phyloP scores from a whole-genome alignment of 1,284 basidiomycete genomes.

The Malassezia furfur region DNA sequence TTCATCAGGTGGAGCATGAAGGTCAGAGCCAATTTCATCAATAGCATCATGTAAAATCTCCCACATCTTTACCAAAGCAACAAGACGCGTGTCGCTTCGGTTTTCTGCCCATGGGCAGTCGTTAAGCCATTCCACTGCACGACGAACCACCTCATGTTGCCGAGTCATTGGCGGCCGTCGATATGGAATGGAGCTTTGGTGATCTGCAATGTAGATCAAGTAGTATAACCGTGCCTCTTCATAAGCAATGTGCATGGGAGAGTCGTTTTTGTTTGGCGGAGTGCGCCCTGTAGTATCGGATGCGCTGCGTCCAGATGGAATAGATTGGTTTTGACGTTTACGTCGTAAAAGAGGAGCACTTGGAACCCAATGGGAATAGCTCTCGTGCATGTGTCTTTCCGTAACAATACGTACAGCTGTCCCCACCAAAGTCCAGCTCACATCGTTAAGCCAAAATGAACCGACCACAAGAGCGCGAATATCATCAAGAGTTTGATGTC shows the following conservation, averaged over 20 bases:
- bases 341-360: not conserved
- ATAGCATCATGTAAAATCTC: conserved; percentile 17
- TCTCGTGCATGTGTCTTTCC: conserved; percentile 12
- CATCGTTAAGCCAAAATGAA: conserved; percentile 9
- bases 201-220: conserved; percentile 12
- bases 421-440: conserved; percentile 18
- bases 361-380: conserved; percentile 3
- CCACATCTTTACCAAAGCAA: conserved; percentile 15
- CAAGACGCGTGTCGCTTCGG: conserved; percentile 1
- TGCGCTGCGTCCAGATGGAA: not conserved
- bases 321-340: not conserved
- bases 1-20: conserved; percentile 6
- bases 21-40: conserved; percentile 14
- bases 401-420: conserved; percentile 15
- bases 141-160: conserved; percentile 13
- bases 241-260: conserved; percentile 2
- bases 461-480: conserved; percentile 13
- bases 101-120: conserved; percentile 2
- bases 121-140: conserved; percentile 8
- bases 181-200: conserved; percentile 13
- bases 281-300: not conserved
- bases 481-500: conserved; percentile 15
- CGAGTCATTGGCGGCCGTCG: conserved; percentile 16
- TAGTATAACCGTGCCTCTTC: conserved; percentile 16
- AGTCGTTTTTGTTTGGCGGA: not conserved